Evolutionary conservation across 2,329 filamentous ascomycete genomes (phyloP), one percentile per base, ranked within the genome.

Genomic region (Cytospora piceae): DNA sequence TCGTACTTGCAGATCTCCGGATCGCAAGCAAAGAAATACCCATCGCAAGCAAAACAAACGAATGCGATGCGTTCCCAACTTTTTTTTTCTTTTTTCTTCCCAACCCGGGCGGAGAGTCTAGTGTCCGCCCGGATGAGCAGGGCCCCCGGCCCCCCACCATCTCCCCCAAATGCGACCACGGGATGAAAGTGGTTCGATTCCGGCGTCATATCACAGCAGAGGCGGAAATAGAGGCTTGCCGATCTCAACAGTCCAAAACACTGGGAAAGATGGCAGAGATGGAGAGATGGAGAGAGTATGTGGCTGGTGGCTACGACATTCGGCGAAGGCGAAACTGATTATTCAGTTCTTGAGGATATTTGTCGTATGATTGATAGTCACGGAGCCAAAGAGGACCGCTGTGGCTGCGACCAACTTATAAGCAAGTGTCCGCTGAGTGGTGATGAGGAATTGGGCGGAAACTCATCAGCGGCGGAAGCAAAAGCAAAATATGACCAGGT

Each of bases 161-260:
- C 53, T 6, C 27, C 52, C 46, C 46, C 46, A 61, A 61, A 61
- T 66, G 64, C 51, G 34, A 37, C 51, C 55, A 32, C 60, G 64
- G 60, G 51, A 42, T 24, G 24, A 58, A 63, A 65, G 61, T 66
- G 64, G 64, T 58, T 58, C 57, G 64, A 66, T 66, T 66, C 55
- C 34, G 49, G 57, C 64, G 62, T 66, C 64, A 66, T 62, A 32
- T 31, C 56, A 52, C 62, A 60, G 39, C 27, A 49, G 31, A 65
- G 37, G 57, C 58, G 63, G 52, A 61, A 61, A 65, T 51, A 57
- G 51, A 61, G 57, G 63, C 53, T 65, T 61, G 63, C 61, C 63
- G 63, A 65, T 65, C 63, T 22, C 63, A 34, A 56, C 27, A 12
- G 46, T 49, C n/a, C 24, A 37, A 37, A 49, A 22, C 46, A 24